Conservation (phyloP, 805 yeast genomes). For the Suhomyces canberraensis region DNA sequence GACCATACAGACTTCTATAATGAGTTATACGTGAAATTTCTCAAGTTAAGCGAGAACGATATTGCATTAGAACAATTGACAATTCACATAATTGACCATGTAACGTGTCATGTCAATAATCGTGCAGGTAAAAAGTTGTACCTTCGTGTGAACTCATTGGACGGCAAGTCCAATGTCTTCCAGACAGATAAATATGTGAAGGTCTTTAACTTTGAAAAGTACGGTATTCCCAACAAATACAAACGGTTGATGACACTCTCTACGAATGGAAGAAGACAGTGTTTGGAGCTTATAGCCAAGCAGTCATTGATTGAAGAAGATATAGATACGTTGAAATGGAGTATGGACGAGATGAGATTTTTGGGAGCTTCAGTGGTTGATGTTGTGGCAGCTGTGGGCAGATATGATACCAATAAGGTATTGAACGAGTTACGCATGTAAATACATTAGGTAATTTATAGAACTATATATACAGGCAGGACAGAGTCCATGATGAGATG, state of each 20-base stretch:
- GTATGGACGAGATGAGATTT: conserved; percentile 26
- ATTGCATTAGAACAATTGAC: conserved; percentile 15
- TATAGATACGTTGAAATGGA: conserved; percentile 23
- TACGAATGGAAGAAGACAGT: conserved; percentile 12
- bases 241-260: conserved; percentile 14
- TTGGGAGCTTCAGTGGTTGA: conserved; percentile 23
- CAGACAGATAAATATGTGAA: not conserved
- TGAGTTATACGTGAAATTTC: conserved; percentile 9
- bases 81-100: conserved; percentile 14
- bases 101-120: conserved; percentile 16
- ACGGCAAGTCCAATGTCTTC: conserved; percentile 3
- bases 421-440: not conserved
- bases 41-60: conserved; percentile 13
- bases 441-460: conserved; percentile 7
- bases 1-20: conserved; percentile 9
- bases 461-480: conserved; percentile 7
- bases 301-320: conserved; percentile 25
- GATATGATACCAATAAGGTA: conserved; percentile 1
- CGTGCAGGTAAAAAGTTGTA: conserved; percentile 19
- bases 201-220: conserved; percentile 16
- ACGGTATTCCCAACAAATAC: conserved; percentile 18
- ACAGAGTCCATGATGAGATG: too few relatives aligned
- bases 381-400: conserved; percentile 5
- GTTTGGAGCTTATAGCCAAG: conserved; percentile 20
- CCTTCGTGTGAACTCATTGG: conserved; percentile 9